Base-by-base conservation (phyloP, 208 protist genomes). In the Crithidia expoeki region DNA sequence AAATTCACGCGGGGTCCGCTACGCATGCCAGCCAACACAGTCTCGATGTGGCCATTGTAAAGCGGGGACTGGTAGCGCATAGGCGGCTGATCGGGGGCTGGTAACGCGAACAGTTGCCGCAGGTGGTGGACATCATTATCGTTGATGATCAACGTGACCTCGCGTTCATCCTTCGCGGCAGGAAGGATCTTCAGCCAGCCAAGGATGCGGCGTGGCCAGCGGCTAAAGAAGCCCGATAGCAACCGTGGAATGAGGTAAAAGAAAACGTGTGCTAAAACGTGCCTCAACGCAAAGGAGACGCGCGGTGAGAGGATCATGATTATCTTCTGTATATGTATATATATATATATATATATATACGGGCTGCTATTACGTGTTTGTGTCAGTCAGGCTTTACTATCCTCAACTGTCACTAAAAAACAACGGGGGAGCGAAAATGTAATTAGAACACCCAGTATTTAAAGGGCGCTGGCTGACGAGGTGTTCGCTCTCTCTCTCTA, bases 1-100 rank as follows among this genome's bases (percentile, higher is more conserved):
- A 81, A 90, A n/a, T 72, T 38, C 3, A 83, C 68, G 1, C 25
- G 51, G 19, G 67, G 51, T 0, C 30, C 25, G 38, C 56, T 63
- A 53, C 80, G 84, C 51, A 80, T 21, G 23, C 59, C 68, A 0
- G 44, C 70, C 4, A 90, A 51, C 4, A 90, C 72, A 2, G 84
- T 90, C 16, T 86, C 72, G 3, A 90, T 40, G 55, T 86, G 81
- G 0, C 84, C 79, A 33, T 61, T 77, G 76, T 90, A 90, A 25
- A 90, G 79, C 23, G 84, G 84, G 1, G 71, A 58, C n/a, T 47
- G 14, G 55, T 86, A 89, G 11, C 73, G 65, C 50, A 84, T 12
- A 0, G 49, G 40, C 21, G 72, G 60, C 23, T 62, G 42, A 40
- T 58, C 27, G 6, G 36, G 32, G 40, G 33, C 50, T 10, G 56